Evolutionary conservation across 305 asterid species (phyloP), one percentile per base, ranked within the genome.

Genomic region (Fraxinus angustifolia): DNA sequence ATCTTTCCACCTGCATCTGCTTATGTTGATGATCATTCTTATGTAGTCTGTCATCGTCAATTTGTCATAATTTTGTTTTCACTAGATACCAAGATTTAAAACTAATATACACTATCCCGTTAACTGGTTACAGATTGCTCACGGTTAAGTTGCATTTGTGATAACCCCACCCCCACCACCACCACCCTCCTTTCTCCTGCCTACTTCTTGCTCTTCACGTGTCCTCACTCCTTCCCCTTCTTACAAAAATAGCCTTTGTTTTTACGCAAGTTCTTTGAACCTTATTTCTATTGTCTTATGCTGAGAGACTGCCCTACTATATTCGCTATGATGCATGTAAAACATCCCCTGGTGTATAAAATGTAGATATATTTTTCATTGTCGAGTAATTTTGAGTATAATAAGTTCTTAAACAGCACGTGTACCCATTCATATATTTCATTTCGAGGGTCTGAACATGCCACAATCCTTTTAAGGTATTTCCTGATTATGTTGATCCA

Each of bases 11-110:
- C 62, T 8, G 10, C 2, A 12, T 26, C 45, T 36, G 34, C 30
- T 42, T 84, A 65, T 30, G 31, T 17, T 56, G 76, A 50, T 16
- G 60, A 67, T 79, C 65, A 68, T 30, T 28, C 38, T 68, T 68
- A 65, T 68, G 40, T 68, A 12, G 60, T 50, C 7, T 14, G 19
- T 50, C 21, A 50, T 50, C 16, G 8, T 50, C 19, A 50, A 50
- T 16, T 50, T 50, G 60, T 50, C 60, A 50, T 50, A 50, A 16
- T 50, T 50, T 50, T 50, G 60, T 16, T 50, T 50, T 50, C 30
- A 60, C 33, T 21, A 60, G 33, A 60, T 60, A 53, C 23, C 21
- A n/a, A 53, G 62, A 53, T n/a, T 4, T 53, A 53, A 53, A n/a
- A 53, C 23, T 53, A 53, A 53, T n/a, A n/a, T 53, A 16, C 31